Evolutionary conservation across 768 basidiomycete species (phyloP).

Genomic region (Auricularia heimuer): DNA sequence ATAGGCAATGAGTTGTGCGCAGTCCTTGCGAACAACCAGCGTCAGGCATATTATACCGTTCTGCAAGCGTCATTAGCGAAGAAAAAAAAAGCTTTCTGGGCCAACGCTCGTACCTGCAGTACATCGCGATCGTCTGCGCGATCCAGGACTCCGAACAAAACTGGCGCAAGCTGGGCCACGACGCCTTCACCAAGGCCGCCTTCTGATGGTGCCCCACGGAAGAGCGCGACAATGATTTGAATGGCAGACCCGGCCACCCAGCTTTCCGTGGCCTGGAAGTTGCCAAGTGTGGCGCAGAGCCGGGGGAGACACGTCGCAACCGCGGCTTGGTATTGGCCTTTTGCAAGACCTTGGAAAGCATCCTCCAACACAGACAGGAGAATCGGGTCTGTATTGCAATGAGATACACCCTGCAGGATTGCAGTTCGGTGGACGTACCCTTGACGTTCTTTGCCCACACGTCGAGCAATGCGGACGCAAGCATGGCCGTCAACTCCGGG

Average conservation of each 20-base stretch:
- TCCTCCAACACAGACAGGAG: constrained; percentile 79
- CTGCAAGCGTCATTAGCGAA: constrained; percentile 27
- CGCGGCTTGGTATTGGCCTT: constrained; percentile 61
- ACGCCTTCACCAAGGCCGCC: constrained; percentile 70
- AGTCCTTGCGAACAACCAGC: constrained; percentile 77
- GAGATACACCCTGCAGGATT: neutral
- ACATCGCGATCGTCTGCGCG: constrained; percentile 80
- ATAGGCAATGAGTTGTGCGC: constrained; percentile 72
- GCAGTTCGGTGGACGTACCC: constrained; percentile 35
- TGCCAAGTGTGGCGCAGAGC: constrained; percentile 54
- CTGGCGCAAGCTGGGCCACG: constrained; percentile 64
- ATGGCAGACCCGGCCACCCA: constrained; percentile 75
- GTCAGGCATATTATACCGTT: constrained; percentile 79
- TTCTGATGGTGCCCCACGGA: constrained; percentile 48
- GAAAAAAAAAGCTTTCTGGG: constrained; percentile 1
- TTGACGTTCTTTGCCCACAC: constrained; percentile 83
- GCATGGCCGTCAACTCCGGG: constrained; percentile 48
- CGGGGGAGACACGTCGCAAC: constrained; percentile 65
- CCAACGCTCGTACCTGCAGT: constrained; percentile 41
- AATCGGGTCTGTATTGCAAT: constrained; percentile 62
- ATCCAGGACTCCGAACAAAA: constrained; percentile 58
- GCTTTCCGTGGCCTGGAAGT: constrained; percentile 50
- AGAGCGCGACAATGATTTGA: constrained; percentile 66
- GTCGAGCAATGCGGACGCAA: constrained; percentile 60
- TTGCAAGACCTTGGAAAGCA: constrained; percentile 60